Evolutionary conservation across 257 asterid genomes (phyloP).

Genomic region (Plantago ovata): DNA sequence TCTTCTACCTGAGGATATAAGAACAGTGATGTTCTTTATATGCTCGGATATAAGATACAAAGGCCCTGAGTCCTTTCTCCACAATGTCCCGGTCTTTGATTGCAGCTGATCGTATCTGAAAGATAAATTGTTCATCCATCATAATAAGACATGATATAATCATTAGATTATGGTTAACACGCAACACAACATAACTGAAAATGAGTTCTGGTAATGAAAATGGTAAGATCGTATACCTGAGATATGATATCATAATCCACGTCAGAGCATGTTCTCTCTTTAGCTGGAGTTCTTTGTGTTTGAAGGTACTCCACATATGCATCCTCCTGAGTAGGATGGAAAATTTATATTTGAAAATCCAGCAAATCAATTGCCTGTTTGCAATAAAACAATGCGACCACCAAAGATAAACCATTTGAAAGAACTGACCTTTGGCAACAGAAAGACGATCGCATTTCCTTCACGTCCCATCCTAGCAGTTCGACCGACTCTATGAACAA

Average conservation of each 20-base stretch:
- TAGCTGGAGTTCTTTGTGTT: constrained; percentile 65
- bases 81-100: constrained; percentile 83
- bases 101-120: constrained; percentile 77
- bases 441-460: constrained; percentile 77
- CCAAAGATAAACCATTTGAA: neutral
- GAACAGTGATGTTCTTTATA: constrained; percentile 91
- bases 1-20: constrained; percentile 67
- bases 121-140: constrained; percentile 12
- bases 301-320: constrained; percentile 79
- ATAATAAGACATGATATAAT: constrained; percentile 12
- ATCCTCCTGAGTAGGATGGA: constrained; percentile 57
- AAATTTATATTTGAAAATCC: constrained; percentile 16
- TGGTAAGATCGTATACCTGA: constrained; percentile 38
- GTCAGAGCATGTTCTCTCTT: constrained; percentile 52
- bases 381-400: constrained; percentile 3
- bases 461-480: constrained; percentile 95
- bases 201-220: constrained; percentile 1
- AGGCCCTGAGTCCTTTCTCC: constrained; percentile 94
- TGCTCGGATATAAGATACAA: constrained; percentile 89
- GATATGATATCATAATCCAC: constrained; percentile 66
- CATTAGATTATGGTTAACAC: neutral
- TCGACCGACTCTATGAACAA: constrained; percentile 95
- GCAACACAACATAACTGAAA: constrained; percentile 2
- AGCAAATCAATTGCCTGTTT: neutral
- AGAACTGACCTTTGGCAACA: constrained; percentile 71